Conservation (phyloP, 2,329 filamentous ascomycete species). For the Alternaria metachromatica region DNA sequence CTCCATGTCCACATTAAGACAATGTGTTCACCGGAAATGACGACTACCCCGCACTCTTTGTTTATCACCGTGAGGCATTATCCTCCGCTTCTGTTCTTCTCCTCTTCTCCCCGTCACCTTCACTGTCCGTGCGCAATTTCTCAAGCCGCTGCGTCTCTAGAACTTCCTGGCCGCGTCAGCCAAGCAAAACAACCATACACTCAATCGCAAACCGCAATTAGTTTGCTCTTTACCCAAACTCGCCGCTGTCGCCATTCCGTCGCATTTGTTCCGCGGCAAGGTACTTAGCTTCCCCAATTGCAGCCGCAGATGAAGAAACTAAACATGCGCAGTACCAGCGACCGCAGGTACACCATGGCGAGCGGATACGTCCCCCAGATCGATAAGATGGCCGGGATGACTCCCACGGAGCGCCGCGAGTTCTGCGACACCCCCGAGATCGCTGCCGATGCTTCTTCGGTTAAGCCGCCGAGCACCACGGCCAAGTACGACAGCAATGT, state of each 20-base stretch:
- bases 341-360: neutral
- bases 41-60: neutral
- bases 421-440: neutral
- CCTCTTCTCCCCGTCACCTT: neutral
- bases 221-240: neutral
- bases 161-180: neutral
- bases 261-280: neutral
- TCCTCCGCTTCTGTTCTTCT: neutral
- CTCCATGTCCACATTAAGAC: neutral
- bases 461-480: neutral
- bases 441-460: neutral
- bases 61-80: neutral
- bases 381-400: constrained; percentile 10
- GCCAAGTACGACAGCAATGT: neutral
- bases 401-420: constrained; percentile 2
- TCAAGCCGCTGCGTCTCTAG: too few relatives aligned
- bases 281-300: neutral
- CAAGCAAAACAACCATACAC: neutral
- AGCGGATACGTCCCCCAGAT: constrained; percentile 9
- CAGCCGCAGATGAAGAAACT: neutral
- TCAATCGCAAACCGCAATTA: neutral
- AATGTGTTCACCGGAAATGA: neutral
- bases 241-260: neutral
- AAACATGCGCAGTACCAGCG: neutral
- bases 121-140: neutral